Evolutionary conservation across 495 filamentous ascomycete species (phyloP).

Genomic region (Cercophora sp.): DNA sequence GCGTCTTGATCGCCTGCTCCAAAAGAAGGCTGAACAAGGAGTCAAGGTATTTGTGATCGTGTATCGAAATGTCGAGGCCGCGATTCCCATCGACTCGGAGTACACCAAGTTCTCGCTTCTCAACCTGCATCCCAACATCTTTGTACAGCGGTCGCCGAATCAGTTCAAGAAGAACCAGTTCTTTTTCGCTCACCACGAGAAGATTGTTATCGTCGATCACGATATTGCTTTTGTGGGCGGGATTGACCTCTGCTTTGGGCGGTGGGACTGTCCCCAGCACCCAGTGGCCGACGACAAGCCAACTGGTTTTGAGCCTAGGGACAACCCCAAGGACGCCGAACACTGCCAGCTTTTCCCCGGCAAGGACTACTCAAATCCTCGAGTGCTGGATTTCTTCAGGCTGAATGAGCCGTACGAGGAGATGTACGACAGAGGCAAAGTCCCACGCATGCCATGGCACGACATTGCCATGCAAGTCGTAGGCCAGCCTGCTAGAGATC

Average conservation of each 20-base stretch:
- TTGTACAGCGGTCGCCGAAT: slow-evolving; percentile 92
- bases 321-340: slow-evolving; percentile 78
- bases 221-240: slow-evolving; percentile 94
- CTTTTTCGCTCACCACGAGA: slow-evolving; percentile 99
- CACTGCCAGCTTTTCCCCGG: slow-evolving; percentile 96
- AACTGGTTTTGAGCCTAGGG: slow-evolving; percentile 79
- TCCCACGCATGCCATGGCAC: slow-evolving; percentile 98
- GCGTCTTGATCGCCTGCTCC: slow-evolving; percentile 91
- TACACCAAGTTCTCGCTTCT: slow-evolving; percentile 98
- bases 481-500: slow-evolving; percentile 89
- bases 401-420: slow-evolving; percentile 95
- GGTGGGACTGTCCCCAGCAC: slow-evolving; percentile 96
- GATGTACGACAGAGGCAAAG: slow-evolving; percentile 90
- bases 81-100: slow-evolving; percentile 97
- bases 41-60: slow-evolving; percentile 99
- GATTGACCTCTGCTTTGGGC: slow-evolving; percentile 94
- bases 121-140: slow-evolving; percentile 92
- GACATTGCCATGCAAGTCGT: slow-evolving; percentile 99
- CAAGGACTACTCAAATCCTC: slow-evolving; percentile 97
- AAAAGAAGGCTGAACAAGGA: slow-evolving; percentile 87
- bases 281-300: slow-evolving; percentile 86
- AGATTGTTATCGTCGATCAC: slow-evolving; percentile 92
- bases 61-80: slow-evolving; percentile 97
- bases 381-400: slow-evolving; percentile 90
- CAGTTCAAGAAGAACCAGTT: slow-evolving; percentile 99